phyloP scores from a whole-genome alignment of 106 monocot genomes.

The Apostasia ramifera region DNA sequence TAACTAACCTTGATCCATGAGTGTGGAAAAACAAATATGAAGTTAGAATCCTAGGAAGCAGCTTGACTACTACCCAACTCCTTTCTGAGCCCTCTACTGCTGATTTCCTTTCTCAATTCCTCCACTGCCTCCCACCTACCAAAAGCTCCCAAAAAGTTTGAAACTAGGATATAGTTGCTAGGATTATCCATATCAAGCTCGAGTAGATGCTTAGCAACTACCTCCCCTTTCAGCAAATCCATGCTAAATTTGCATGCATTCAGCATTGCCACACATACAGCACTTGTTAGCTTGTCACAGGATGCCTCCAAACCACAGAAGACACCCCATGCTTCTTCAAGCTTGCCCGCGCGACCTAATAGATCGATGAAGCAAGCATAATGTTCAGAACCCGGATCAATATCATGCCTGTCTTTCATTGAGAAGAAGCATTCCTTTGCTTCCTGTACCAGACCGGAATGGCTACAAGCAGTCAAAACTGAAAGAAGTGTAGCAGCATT shows the following conservation, averaged over 20 bases:
- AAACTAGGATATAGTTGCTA: slow-evolving; percentile 31
- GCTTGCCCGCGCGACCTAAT: slow-evolving; percentile 33
- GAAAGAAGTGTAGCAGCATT: slow-evolving; percentile 34
- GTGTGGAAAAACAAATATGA: no score
- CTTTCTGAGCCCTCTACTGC: slow-evolving; percentile 26
- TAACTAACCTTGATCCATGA: no score
- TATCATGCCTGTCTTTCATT: slow-evolving; percentile 27
- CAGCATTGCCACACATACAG: slow-evolving; percentile 41
- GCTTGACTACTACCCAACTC: slow-evolving; percentile 26
- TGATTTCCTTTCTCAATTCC: slow-evolving; percentile 25
- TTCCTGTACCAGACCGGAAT: slow-evolving; percentile 42
- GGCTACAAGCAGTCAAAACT: slow-evolving; percentile 36
- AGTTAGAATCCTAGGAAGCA: background rate
- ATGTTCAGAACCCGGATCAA: slow-evolving; percentile 36
- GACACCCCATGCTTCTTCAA: slow-evolving; percentile 46
- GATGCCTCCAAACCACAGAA: slow-evolving; percentile 12
- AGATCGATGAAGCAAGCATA: slow-evolving; percentile 47
- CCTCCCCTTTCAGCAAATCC: slow-evolving; percentile 28
- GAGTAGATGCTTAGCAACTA: slow-evolving; percentile 18
- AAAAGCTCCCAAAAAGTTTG: slow-evolving; percentile 42
- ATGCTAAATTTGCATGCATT: slow-evolving; percentile 27
- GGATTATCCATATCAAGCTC: slow-evolving; percentile 27
- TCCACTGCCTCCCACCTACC: slow-evolving; percentile 31
- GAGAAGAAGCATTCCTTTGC: slow-evolving; percentile 14
- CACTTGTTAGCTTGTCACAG: slow-evolving; percentile 2